phyloP scores from a whole-genome alignment of 164 flowering plant genomes.

The Warburgia ugandensis region DNA sequence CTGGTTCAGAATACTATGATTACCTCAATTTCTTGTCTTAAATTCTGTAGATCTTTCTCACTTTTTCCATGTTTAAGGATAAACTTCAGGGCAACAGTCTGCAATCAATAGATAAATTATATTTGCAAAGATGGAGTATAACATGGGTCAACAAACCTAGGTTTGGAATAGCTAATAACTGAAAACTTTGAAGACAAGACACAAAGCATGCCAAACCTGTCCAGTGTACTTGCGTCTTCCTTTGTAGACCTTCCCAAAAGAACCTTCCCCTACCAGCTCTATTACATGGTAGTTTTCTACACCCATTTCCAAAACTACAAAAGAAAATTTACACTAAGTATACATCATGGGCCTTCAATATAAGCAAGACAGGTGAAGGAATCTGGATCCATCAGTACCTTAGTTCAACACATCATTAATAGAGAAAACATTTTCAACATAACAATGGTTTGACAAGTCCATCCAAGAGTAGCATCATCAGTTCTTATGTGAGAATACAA shows the following conservation, averaged over 20 bases:
- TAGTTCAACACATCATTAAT: too few relatives aligned
- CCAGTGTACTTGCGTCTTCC: constrained; percentile 84
- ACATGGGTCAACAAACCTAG: too few relatives aligned
- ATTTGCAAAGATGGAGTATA: not conserved
- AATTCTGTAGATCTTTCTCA: constrained; percentile 80
- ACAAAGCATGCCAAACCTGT: constrained; percentile 40
- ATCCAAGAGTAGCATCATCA: too few relatives aligned
- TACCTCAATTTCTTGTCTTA: constrained; percentile 98
- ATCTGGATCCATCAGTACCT: too few relatives aligned
- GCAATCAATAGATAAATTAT: constrained; percentile 7
- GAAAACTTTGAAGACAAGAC: not conserved
- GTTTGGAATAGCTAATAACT: too few relatives aligned
- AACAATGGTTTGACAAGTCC: too few relatives aligned
- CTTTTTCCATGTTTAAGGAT: constrained; percentile 94
- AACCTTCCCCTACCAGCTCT: constrained; percentile 94
- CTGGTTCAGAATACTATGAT: not conserved
- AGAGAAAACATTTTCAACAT: too few relatives aligned
- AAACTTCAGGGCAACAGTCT: constrained; percentile 99
- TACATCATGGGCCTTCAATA: too few relatives aligned
- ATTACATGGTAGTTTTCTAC: constrained; percentile 90
- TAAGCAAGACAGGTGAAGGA: too few relatives aligned
- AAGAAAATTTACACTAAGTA: too few relatives aligned
- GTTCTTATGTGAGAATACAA: too few relatives aligned
- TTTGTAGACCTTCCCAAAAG: constrained; percentile 93
- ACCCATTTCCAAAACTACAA: constrained; percentile 44